These are phyloP conservation scores for Suillus placidus DNA, from an alignment of 768 basidiomycete genomes.

Conservation along the genomic window DNA sequence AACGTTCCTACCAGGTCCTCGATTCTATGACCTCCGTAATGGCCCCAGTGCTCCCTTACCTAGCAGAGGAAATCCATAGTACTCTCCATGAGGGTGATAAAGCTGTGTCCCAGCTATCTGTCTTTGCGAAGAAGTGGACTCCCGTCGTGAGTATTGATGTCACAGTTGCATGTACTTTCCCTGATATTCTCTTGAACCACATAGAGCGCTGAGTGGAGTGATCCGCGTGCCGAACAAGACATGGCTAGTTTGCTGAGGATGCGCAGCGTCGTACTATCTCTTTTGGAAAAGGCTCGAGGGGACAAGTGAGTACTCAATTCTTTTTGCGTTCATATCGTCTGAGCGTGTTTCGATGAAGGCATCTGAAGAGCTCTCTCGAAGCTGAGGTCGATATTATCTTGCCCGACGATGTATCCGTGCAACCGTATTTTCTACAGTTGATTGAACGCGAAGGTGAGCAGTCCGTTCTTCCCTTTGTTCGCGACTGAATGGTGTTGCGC, in stretches of 20 bases:
- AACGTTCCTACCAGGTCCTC: slow-evolving; percentile 51
- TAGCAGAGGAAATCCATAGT: slow-evolving; percentile 84
- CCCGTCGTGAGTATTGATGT: slow-evolving; percentile 55
- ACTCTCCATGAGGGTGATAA: slow-evolving; percentile 24
- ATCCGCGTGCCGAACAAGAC: slow-evolving; percentile 54
- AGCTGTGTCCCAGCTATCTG: slow-evolving; percentile 45
- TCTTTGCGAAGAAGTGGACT: slow-evolving; percentile 74
- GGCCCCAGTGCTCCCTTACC: slow-evolving; percentile 87
- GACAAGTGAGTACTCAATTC: slow-evolving; percentile 57
- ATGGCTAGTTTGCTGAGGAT: slow-evolving; percentile 67
- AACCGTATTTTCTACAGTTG: slow-evolving; percentile 37
- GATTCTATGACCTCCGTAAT: slow-evolving; percentile 68
- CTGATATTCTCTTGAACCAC: slow-evolving; percentile 7
- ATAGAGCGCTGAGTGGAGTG: slow-evolving; percentile 65
- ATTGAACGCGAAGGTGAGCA: slow-evolving; percentile 47
- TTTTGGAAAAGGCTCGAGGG: slow-evolving; percentile 76
- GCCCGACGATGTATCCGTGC: slow-evolving; percentile 37
- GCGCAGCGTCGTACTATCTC: slow-evolving; percentile 58
- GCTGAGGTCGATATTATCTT: slow-evolving; percentile 70
- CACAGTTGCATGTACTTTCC: neutral
- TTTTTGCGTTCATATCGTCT: slow-evolving; percentile 1
- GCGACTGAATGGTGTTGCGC: neutral
- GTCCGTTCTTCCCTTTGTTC: neutral
- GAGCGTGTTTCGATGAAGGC: slow-evolving; percentile 41
- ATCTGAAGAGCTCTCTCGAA: slow-evolving; percentile 76